Conservation (phyloP, 2,329 filamentous ascomycete species). For the Botrytis elliptica region DNA sequence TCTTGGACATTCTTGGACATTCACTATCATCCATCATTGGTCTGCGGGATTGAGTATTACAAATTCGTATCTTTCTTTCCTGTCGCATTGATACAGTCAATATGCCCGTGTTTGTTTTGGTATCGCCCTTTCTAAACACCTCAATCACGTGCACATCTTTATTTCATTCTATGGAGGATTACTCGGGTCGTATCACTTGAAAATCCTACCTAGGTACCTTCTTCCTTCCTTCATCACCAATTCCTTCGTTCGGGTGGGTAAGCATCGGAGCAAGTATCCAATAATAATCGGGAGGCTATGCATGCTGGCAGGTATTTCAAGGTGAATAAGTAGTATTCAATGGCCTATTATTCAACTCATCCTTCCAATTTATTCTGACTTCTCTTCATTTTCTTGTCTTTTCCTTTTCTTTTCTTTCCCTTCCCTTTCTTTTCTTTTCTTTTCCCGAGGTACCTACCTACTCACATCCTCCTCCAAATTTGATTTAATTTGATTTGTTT, state of each 20-base stretch:
- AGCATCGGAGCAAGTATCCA: neutral
- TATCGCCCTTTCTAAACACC: neutral
- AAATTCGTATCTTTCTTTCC: neutral
- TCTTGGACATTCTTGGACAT: too few species aligned
- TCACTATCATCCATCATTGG: too few species aligned
- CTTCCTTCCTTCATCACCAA: conserved; percentile 1
- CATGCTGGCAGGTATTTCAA: neutral
- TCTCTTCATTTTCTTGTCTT: neutral
- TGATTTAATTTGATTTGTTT: too few species aligned
- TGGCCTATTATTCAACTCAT: neutral
- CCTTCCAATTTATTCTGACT: neutral
- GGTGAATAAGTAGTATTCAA: neutral
- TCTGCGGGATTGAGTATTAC: too few species aligned
- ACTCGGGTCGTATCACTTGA: neutral
- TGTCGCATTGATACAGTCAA: neutral
- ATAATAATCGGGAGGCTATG: neutral
- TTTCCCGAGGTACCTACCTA: neutral
- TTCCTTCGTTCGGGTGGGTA: neutral
- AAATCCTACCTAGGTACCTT: neutral
- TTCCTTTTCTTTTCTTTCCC: neutral
- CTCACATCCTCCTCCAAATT: too few species aligned
- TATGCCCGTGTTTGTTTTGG: too few species aligned
- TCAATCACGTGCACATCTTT: neutral
- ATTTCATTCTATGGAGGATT: neutral
- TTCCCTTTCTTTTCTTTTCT: too few species aligned